A percentile compares a stretch with the other conserved stretches of the same genome.
Evolutionary conservation across 148 eudicot species (phyloP).

Genomic region (Pharnaceum exiguum): DNA sequence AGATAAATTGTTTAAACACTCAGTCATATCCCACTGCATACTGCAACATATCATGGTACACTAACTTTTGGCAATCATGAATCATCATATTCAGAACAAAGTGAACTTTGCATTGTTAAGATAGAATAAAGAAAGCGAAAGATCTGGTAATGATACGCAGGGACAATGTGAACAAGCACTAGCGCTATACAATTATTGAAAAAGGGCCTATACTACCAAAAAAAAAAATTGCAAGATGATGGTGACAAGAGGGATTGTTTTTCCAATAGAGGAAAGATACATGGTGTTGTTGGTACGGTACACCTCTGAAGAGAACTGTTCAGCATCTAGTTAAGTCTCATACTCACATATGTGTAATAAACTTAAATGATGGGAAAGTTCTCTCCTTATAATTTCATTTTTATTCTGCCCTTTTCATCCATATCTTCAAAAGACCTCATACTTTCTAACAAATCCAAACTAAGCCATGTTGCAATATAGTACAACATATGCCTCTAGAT

Average conservation of each 20-base stretch:
- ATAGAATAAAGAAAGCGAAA: too few relatives aligned
- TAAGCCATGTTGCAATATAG: too few relatives aligned
- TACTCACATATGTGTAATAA: neutral
- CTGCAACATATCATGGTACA: neutral
- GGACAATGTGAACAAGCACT: constrained; percentile 8
- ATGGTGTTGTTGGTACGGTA: neutral
- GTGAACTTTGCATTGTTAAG: too few relatives aligned
- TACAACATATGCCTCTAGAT: too few relatives aligned
- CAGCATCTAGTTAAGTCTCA: neutral
- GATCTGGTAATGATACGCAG: neutral
- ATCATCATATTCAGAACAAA: neutral
- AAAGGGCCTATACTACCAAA: too few relatives aligned
- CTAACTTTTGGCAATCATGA: neutral
- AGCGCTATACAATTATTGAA: neutral
- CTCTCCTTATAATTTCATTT: neutral
- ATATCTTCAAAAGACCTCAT: constrained; percentile 4
- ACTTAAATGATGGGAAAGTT: neutral
- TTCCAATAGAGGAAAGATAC: constrained; percentile 12
- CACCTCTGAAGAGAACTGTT: constrained; percentile 1
- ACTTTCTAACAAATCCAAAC: constrained; percentile 11
- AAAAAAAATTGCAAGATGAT: neutral
- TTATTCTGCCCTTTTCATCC: neutral
- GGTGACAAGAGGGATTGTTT: neutral
- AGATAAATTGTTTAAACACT: neutral
- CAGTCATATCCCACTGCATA: neutral